Evolutionary conservation across 805 yeast species (phyloP).

Genomic region (Wickerhamiella musiphila): DNA sequence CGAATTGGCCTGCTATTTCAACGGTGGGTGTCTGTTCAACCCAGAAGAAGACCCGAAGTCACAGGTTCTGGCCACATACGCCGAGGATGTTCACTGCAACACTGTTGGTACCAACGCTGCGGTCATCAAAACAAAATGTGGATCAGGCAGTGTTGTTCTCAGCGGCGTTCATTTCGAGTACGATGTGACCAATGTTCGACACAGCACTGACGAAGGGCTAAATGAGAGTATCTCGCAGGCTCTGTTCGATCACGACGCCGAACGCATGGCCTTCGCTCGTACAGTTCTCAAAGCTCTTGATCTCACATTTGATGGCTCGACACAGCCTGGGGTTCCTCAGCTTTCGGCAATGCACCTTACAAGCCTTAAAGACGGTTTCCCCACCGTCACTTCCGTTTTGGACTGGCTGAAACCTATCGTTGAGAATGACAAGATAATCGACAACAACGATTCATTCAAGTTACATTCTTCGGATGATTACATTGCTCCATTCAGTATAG

Average conservation of each 20-base stretch:
- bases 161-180: constrained; percentile 89
- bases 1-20: constrained; percentile 33
- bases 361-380: constrained; percentile 3
- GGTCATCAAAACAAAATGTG: constrained; percentile 46
- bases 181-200: constrained; percentile 25
- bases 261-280: constrained; percentile 40
- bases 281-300: constrained; percentile 43
- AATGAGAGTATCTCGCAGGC: constrained; percentile 24
- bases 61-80: constrained; percentile 56
- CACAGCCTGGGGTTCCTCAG: constrained; percentile 57
- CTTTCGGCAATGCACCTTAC: constrained; percentile 24
- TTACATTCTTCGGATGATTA: constrained; percentile 12
- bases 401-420: constrained; percentile 4
- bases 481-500: constrained; percentile 1
- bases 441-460: constrained; percentile 39
- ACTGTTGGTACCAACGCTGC: constrained; percentile 43
- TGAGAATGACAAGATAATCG: constrained; percentile 27
- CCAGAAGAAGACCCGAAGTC: constrained; percentile 50
- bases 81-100: constrained; percentile 5
- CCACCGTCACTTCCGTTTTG: constrained; percentile 22
- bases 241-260: constrained; percentile 28
- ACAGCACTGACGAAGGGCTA: constrained; percentile 23
- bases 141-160: constrained; percentile 58
- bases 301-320: constrained; percentile 29
- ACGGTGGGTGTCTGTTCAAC: constrained; percentile 82